Percentiles rank a stretch among this genome's conserved stretches.
These are phyloP conservation scores for Beauveria bassiana DNA, from an alignment of 2,329 filamentous ascomycete genomes.

Conservation along the genomic window DNA sequence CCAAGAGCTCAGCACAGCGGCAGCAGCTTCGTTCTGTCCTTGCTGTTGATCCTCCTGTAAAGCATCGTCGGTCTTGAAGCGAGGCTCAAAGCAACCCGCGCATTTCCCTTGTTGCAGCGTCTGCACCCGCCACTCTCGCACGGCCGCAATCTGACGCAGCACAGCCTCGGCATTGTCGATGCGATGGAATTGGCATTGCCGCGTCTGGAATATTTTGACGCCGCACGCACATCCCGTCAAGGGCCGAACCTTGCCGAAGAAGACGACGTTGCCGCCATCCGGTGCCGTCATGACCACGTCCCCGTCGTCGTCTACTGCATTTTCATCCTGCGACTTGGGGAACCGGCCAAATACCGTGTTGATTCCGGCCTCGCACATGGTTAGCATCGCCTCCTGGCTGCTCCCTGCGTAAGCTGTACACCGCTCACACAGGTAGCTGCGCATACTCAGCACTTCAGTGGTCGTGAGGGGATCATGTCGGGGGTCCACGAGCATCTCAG, in stretches of 20 bases:
- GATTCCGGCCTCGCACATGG: constrained; percentile 13
- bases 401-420: constrained; percentile 19
- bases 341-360: constrained; percentile 17
- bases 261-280: not conserved
- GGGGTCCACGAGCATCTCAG: constrained; percentile 14
- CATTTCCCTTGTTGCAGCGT: constrained; percentile 21
- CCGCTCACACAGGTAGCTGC: constrained; percentile 27
- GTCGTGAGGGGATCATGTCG: constrained; percentile 11
- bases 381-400: not conserved
- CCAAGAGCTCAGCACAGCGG: constrained; percentile 18
- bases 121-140: constrained; percentile 21
- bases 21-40: too few relatives aligned
- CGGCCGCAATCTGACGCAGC: constrained; percentile 15
- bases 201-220: constrained; percentile 24
- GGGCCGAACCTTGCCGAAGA: constrained; percentile 12
- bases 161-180: constrained; percentile 20
- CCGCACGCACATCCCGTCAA: constrained; percentile 32
- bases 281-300: not conserved
- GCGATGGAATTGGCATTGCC: constrained; percentile 30
- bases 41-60: not conserved
- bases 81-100: constrained; percentile 21
- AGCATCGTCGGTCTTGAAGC: too few relatives aligned
- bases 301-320: not conserved
- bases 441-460: constrained; percentile 24
- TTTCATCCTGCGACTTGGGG: not conserved